A percentile compares a stretch with the other conserved stretches of the same genome.
Conservation (phyloP, 2,329 filamentous ascomycete genomes). For the Fonsecaea nubica region DNA sequence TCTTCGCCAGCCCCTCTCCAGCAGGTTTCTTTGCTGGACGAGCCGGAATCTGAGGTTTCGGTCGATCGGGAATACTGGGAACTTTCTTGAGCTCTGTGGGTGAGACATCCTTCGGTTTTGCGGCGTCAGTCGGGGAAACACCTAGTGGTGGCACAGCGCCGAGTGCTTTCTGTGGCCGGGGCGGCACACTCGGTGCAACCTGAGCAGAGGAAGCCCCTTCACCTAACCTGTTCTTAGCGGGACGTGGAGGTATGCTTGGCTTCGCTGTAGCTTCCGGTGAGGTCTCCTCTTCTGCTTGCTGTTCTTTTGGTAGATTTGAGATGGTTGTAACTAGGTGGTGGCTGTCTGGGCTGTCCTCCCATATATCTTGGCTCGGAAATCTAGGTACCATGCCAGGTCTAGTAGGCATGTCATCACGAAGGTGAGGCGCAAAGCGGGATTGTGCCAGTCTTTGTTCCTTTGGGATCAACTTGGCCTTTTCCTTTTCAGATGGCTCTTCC, state of each 20-base stretch:
- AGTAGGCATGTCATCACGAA: conserved; percentile 55
- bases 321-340: conserved; percentile 79
- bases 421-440: conserved; percentile 53
- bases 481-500: conserved; percentile 49
- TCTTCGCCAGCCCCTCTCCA: conserved; percentile 47
- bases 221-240: conserved; percentile 39
- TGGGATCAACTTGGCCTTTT: conserved; percentile 48
- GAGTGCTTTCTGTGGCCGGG: conserved; percentile 45
- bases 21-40: conserved; percentile 64
- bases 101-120: conserved; percentile 43
- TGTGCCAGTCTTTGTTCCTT: conserved; percentile 45
- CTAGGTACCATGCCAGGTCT: conserved; percentile 68
- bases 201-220: conserved; percentile 37
- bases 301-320: conserved; percentile 52
- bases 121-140: conserved; percentile 41
- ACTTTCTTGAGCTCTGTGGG: conserved; percentile 59
- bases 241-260: conserved; percentile 43
- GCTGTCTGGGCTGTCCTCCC: conserved; percentile 92
- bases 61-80: conserved; percentile 62
- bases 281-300: conserved; percentile 57
- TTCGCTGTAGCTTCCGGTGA: conserved; percentile 40
- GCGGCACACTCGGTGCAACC: conserved; percentile 41
- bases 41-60: conserved; percentile 71
- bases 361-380: conserved; percentile 91
- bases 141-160: conserved; percentile 45